A percentile compares a stretch with the other conserved stretches of the same genome.
These are phyloP conservation scores for Metarhizium guizhouense DNA, from an alignment of 2,329 filamentous ascomycete genomes.

Conservation along the genomic window DNA sequence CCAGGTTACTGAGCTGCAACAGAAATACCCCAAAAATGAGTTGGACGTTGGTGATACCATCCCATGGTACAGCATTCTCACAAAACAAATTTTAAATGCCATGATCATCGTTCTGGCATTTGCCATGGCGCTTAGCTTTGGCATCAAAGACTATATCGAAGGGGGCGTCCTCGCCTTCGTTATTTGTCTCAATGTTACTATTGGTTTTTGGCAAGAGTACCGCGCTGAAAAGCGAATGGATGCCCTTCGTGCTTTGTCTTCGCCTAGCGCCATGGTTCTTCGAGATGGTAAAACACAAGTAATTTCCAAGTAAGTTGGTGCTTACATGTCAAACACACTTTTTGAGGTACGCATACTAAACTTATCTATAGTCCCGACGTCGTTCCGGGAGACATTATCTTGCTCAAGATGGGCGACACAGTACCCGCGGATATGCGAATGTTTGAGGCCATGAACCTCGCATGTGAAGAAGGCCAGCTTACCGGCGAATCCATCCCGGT, in stretches of 20 bases:
- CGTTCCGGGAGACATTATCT: slow-evolving; percentile 62
- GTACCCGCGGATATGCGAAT: slow-evolving; percentile 64
- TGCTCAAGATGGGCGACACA: slow-evolving; percentile 63
- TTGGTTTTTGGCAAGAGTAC: slow-evolving; percentile 58
- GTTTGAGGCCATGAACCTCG: slow-evolving; percentile 68
- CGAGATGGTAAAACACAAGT: slow-evolving; percentile 49
- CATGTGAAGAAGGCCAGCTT: slow-evolving; percentile 68
- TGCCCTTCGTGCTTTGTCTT: slow-evolving; percentile 50
- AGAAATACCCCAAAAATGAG: slow-evolving; percentile 58
- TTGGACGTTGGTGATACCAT: slow-evolving; percentile 60
- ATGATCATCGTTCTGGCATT: slow-evolving; percentile 72
- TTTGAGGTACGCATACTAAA: slow-evolving; percentile 8
- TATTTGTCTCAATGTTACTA: slow-evolving; percentile 59
- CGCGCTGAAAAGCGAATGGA: slow-evolving; percentile 60
- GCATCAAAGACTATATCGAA: slow-evolving; percentile 58
- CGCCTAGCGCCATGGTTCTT: slow-evolving; percentile 53
- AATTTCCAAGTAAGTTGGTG: slow-evolving; percentile 43
- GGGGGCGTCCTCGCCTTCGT: slow-evolving; percentile 58
- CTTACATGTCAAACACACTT: neutral
- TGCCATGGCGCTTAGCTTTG: slow-evolving; percentile 65
- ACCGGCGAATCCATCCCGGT: slow-evolving; percentile 70
- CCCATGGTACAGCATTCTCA: slow-evolving; percentile 61
- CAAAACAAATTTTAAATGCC: slow-evolving; percentile 67
- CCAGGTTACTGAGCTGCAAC: slow-evolving; percentile 50
- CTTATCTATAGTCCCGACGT: slow-evolving; percentile 42